These are phyloP conservation scores for Kregervanrija fluxuum DNA, from an alignment of 805 yeast species.

Conservation along the genomic window DNA sequence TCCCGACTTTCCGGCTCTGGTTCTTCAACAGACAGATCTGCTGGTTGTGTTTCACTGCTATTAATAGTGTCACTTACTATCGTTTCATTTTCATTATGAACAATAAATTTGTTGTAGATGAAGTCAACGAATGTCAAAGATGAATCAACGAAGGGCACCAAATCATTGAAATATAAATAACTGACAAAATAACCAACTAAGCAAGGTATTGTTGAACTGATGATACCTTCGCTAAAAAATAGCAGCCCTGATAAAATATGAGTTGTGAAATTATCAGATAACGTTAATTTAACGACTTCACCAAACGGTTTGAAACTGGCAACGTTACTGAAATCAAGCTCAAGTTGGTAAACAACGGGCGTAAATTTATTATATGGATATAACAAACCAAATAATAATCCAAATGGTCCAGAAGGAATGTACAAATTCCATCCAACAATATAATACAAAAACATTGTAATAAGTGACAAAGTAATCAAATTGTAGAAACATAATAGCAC, in stretches of 20 bases:
- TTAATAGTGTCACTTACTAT: constrained; percentile 1
- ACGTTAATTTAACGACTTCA: constrained; percentile 15
- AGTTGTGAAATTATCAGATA: constrained; percentile 11
- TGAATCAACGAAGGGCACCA: constrained; percentile 35
- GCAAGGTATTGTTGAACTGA: constrained; percentile 31
- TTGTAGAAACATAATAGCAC: constrained; percentile 42
- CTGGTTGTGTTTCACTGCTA: constrained; percentile 16
- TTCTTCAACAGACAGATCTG: constrained; percentile 3
- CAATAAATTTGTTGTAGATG: constrained; percentile 11
- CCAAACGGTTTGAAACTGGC: constrained; percentile 21
- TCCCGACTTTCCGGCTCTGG: constrained; percentile 25
- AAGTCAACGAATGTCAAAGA: constrained; percentile 15
- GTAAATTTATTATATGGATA: constrained; percentile 34
- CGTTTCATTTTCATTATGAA: constrained; percentile 6
- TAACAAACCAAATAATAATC: constrained; percentile 31
- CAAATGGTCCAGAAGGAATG: constrained; percentile 37
- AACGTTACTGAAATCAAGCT: constrained; percentile 27
- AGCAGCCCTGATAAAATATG: constrained; percentile 5
- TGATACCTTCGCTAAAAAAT: constrained; percentile 35
- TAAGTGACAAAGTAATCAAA: constrained; percentile 27
- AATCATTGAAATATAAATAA: constrained; percentile 33
- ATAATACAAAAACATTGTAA: constrained; percentile 27
- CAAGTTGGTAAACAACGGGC: constrained; percentile 34
- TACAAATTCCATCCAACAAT: constrained; percentile 34
- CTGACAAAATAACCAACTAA: constrained; percentile 38